Base-by-base conservation (phyloP, 177 flowering plant genomes). In the Telopea speciosissima region DNA sequence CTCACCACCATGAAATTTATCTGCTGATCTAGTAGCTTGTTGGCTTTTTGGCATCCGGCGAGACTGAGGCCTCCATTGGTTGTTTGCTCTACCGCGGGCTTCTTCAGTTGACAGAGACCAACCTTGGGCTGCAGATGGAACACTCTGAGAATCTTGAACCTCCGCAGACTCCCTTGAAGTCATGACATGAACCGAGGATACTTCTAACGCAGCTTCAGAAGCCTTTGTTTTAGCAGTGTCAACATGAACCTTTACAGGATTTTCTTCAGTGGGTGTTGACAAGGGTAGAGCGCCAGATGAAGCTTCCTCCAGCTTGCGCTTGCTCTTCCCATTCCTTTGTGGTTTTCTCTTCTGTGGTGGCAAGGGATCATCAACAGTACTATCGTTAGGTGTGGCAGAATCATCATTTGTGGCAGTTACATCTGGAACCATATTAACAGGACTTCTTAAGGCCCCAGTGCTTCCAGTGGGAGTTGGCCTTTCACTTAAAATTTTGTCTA, bases 11-110 rank as follows among this genome's bases (percentile, higher is more conserved):
- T 85, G 87, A 61, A 72, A 73, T 68, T 86, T 92, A 44, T 90
- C 92, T 0, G 66, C 58, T 14, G 78, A 23, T 69, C 82, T 83
- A 71, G 73, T 78, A 67, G 76, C 74, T 64, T 86, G 95, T 62
- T 83, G 72, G 62, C 73, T 86, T 79, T 85, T 85, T n/a, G 85
- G 77, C 66, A 74, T 70, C 81, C 85, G 81, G 45, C 90, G 90
- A 61, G 88, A 56, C 4, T 49, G 95, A 75, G 88, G 69, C 77
- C 85, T 91, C 88, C 83, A 84, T 63, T 85, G 89, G 73, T 76
- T 78, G 73, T 72, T 83, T 61, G 21, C 73, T 74, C 75, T 81
- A n/a, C 70, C 78, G 64, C 83, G 87, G 33, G 70, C 62, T 73
- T 88, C 97, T 70, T 89, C 93, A 77, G 75, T 72, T 21, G 78